These are phyloP conservation scores for Arthrocladium fulminans DNA, from an alignment of 2,329 filamentous ascomycete genomes.

Conservation along the genomic window DNA sequence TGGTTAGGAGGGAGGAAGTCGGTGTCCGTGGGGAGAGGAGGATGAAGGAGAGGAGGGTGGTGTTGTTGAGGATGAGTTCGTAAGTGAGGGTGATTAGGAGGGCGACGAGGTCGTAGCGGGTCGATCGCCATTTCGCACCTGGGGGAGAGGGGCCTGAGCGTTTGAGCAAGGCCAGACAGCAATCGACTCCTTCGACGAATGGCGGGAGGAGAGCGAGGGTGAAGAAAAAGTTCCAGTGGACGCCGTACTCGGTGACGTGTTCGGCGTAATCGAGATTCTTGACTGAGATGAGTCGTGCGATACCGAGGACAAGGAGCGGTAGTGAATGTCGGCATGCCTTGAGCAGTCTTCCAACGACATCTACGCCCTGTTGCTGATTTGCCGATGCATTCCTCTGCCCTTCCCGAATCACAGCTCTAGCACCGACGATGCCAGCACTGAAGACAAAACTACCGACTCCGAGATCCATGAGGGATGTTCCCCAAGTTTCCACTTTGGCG, in stretches of 20 bases:
- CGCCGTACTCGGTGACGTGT: slow-evolving; percentile 93
- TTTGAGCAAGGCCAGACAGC: slow-evolving; percentile 57
- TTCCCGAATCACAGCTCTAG: slow-evolving; percentile 62
- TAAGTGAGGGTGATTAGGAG: slow-evolving; percentile 61
- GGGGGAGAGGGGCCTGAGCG: slow-evolving; percentile 45
- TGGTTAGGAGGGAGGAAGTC: slow-evolving; percentile 58
- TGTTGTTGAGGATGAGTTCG: slow-evolving; percentile 66
- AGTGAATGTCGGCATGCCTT: slow-evolving; percentile 69
- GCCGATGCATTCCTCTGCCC: slow-evolving; percentile 45
- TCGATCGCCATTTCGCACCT: slow-evolving; percentile 67
- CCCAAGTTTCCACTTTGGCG: slow-evolving; percentile 98
- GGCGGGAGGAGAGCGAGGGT: slow-evolving; percentile 82
- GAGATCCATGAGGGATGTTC: slow-evolving; percentile 96
- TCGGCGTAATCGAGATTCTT: slow-evolving; percentile 95
- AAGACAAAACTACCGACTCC: slow-evolving; percentile 98
- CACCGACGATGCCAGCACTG: slow-evolving; percentile 82
- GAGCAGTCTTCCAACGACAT: slow-evolving; percentile 50
- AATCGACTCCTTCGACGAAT: slow-evolving; percentile 65
- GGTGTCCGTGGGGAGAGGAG: slow-evolving; percentile 66
- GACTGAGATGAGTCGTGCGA: slow-evolving; percentile 75
- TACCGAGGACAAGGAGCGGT: slow-evolving; percentile 69
- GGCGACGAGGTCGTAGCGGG: slow-evolving; percentile 65
- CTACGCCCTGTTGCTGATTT: slow-evolving; percentile 12
- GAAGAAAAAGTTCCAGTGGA: slow-evolving; percentile 99
- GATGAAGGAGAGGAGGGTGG: slow-evolving; percentile 71